A percentile compares a stretch with the other conserved stretches of the same genome.
Evolutionary conservation across 257 asterid genomes (phyloP).

Genomic region (Nicotiana undulata): DNA sequence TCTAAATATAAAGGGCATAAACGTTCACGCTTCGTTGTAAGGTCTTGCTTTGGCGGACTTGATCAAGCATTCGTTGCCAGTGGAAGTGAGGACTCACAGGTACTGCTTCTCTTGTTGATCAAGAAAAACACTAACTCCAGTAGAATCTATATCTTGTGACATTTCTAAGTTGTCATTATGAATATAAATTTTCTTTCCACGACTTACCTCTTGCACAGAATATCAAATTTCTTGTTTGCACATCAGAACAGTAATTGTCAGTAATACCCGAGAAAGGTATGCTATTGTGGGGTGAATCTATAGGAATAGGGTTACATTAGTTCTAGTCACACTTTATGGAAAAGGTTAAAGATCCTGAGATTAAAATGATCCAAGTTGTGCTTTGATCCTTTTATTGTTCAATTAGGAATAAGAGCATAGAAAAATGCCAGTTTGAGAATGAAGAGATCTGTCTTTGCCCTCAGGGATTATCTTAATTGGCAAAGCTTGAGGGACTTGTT

Average conservation of each 20-base stretch:
- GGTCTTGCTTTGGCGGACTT: constrained; percentile 87
- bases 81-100: constrained; percentile 98
- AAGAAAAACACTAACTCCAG: background rate
- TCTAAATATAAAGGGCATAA: constrained; percentile 80
- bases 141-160: background rate
- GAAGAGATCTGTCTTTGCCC: background rate
- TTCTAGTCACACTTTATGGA: background rate
- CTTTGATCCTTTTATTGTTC: background rate
- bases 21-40: constrained; percentile 69
- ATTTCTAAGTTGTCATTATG: background rate
- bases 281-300: background rate
- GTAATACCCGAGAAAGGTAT: background rate
- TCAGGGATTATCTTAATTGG: no score
- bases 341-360: no score
- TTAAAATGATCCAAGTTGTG: background rate
- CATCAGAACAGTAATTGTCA: background rate
- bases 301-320: background rate
- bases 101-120: constrained; percentile 16
- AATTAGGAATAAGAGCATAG: background rate
- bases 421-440: background rate
- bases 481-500: no score
- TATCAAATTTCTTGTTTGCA: background rate
- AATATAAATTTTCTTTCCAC: background rate
- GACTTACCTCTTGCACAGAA: background rate
- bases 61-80: constrained; percentile 82